Evolutionary conservation across 2,329 filamentous ascomycete genomes (phyloP), one percentile per base, ranked within the genome.

Genomic region (Gaeumannomyces sp.): DNA sequence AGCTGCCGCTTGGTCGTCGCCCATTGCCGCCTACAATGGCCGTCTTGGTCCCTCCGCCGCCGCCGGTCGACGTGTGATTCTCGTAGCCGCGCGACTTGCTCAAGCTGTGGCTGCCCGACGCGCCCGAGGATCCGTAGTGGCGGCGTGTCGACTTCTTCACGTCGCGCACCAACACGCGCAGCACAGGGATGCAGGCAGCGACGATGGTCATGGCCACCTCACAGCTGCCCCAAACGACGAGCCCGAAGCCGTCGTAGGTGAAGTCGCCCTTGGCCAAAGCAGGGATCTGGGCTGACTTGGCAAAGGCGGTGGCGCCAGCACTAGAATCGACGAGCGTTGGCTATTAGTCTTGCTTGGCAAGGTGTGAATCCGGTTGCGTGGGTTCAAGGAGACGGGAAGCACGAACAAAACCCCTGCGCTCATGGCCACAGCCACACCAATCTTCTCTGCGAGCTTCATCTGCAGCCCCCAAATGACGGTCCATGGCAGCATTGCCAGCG

Each of bases 181-280:
- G 65, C 11, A 75, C 69, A 3, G 68, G 74, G 31, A 76, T 72
- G 16, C 73, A 75, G 1, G 73, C 70, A 6, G 72, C 74, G 68
- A 75, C 73, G 60, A 76, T 76, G 16, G 74, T 76, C 22, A 74
- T 73, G 56, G 73, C 71, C 6, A 72, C 72, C 66, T 76, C 75
- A 13, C 72, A 72, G 19, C 70, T 68, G 33, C 72, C 72, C 71
- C 70, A 73, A 28, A 71, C 68, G 0, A 66, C 61, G 8, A 74
- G 70, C n/a, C 70, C 67, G 58, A 69, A 68, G 3, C 66, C 63
- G 56, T 70, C 65, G 11, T 64, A 61, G 57, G 59, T 35, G 25
- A 63, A 57, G 53, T 70, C 64, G 19, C 66, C 65, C n/a, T 67
- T 64, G 60, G 62, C 59, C 25, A 68, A 64, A 10, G 66, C 60